phyloP scores from a whole-genome alignment of 192 early-diverging fungal genomes.

The Mortierella antarctica region DNA sequence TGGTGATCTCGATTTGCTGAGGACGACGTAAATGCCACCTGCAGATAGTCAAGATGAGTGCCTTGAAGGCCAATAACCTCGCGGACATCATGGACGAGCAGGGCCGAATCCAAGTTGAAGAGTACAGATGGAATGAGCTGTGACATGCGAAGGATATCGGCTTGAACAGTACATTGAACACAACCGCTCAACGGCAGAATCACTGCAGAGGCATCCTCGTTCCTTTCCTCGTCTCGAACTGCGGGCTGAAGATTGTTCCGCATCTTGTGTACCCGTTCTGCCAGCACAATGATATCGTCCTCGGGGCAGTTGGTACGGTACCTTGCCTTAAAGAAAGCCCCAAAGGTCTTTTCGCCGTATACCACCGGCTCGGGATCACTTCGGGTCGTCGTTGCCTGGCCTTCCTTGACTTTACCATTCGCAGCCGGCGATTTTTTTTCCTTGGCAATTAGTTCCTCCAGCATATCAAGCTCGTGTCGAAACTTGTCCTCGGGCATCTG shows the following conservation, averaged over 20 bases:
- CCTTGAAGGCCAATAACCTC: constrained; percentile 42
- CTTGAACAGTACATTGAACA: constrained; percentile 36
- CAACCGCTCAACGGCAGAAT: constrained; percentile 48
- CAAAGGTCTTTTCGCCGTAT: constrained; percentile 34
- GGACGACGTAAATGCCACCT: constrained; percentile 80
- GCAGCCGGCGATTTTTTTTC: background rate
- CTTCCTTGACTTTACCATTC: background rate
- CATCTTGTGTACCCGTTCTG: constrained; percentile 50
- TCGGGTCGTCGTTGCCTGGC: too few relatives aligned
- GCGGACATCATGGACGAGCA: constrained; percentile 62
- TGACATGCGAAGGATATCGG: constrained; percentile 55
- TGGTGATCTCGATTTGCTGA: constrained; percentile 72
- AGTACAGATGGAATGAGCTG: constrained; percentile 73
- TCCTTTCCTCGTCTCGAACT: constrained; percentile 14
- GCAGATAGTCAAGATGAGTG: constrained; percentile 57
- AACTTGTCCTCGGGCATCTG: constrained; percentile 13
- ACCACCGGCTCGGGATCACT: background rate
- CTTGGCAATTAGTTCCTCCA: constrained; percentile 1
- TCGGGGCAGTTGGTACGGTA: constrained; percentile 10
- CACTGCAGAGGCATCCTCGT: constrained; percentile 29
- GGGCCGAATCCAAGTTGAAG: constrained; percentile 65
- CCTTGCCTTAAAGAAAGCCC: constrained; percentile 55
- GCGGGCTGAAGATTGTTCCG: constrained; percentile 59
- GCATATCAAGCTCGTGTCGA: background rate
- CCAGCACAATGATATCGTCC: constrained; percentile 53